phyloP scores from a whole-genome alignment of 306 rosid genomes.

The Boehmeria nivea region DNA sequence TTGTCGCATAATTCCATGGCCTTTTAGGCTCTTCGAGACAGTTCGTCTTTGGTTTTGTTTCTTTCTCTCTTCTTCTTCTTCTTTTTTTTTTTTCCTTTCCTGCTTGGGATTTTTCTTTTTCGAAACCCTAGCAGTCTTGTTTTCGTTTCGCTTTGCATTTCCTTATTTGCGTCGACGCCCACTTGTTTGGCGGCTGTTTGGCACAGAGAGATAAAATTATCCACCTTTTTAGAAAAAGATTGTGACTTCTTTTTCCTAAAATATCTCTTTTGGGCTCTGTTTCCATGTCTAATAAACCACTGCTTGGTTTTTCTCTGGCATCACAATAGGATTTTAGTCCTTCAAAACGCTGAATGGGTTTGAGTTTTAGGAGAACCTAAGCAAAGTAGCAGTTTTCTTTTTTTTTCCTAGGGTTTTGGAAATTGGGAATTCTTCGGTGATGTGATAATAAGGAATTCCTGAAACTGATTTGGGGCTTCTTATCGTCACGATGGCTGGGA shows the following conservation, averaged over 20 bases:
- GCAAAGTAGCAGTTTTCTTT: not conserved
- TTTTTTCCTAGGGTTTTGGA: not conserved
- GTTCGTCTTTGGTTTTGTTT: slow-evolving; percentile 1
- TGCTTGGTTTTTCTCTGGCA: not conserved
- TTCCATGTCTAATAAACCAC: not conserved
- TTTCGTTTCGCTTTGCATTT: not conserved
- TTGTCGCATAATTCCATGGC: not conserved
- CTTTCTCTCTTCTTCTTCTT: not conserved
- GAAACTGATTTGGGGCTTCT: not conserved
- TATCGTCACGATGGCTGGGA: slow-evolving; percentile 32
- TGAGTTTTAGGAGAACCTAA: slow-evolving; percentile 10
- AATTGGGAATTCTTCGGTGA: slow-evolving; percentile 19
- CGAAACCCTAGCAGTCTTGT: slow-evolving; percentile 3
- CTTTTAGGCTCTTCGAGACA: not conserved
- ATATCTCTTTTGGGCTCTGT: not conserved
- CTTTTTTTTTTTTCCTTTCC: no score
- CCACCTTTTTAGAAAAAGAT: no score
- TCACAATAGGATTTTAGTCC: no score
- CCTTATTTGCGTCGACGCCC: not conserved
- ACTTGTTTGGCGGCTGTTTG: slow-evolving; percentile 11
- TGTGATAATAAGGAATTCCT: slow-evolving; percentile 18
- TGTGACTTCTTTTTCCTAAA: no score
- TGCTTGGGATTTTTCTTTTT: slow-evolving; percentile 19
- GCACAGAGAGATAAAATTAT: not conserved
- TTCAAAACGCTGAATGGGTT: slow-evolving; percentile 1